phyloP scores from a whole-genome alignment of 768 basidiomycete species.

The Termitomyces sp. region DNA sequence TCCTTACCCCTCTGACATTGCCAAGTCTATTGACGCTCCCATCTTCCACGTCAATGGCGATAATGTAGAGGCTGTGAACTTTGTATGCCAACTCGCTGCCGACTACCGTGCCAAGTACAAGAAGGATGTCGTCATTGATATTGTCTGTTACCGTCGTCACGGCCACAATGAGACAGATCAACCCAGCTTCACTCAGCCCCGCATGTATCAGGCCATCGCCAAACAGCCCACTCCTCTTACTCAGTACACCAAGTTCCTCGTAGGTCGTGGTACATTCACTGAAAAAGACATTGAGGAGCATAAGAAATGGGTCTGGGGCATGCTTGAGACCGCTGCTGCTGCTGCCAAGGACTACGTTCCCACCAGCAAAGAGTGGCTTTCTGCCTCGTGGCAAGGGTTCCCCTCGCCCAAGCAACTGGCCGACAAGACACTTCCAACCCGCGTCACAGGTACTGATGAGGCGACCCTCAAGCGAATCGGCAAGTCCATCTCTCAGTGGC shows the following conservation, averaged over 20 bases:
- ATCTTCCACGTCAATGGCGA: conserved; percentile 99
- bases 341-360: conserved; percentile 95
- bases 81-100: conserved; percentile 96
- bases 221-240: conserved; percentile 91
- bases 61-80: conserved; percentile 97
- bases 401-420: conserved; percentile 95
- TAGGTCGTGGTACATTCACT: conserved; percentile 90
- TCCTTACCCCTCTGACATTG: conserved; percentile 96
- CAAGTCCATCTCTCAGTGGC: conserved; percentile 82
- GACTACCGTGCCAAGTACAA: conserved; percentile 98
- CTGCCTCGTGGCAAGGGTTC: conserved; percentile 97
- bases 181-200: conserved; percentile 96
- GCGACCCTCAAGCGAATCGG: conserved; percentile 82
- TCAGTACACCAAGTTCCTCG: conserved; percentile 87
- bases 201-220: conserved; percentile 97
- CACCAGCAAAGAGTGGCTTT: conserved; percentile 94
- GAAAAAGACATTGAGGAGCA: conserved; percentile 97
- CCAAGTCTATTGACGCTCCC: conserved; percentile 96
- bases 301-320: conserved; percentile 99
- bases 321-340: conserved; percentile 95
- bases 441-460: conserved; percentile 76
- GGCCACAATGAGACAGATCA: conserved; percentile 99
- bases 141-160: conserved; percentile 97
- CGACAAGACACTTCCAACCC: conserved; percentile 88
- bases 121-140: conserved; percentile 97